A percentile compares a stretch with the other conserved stretches of the same genome.
phyloP scores from a whole-genome alignment of 768 basidiomycete genomes.

The Amanita exitialis region DNA sequence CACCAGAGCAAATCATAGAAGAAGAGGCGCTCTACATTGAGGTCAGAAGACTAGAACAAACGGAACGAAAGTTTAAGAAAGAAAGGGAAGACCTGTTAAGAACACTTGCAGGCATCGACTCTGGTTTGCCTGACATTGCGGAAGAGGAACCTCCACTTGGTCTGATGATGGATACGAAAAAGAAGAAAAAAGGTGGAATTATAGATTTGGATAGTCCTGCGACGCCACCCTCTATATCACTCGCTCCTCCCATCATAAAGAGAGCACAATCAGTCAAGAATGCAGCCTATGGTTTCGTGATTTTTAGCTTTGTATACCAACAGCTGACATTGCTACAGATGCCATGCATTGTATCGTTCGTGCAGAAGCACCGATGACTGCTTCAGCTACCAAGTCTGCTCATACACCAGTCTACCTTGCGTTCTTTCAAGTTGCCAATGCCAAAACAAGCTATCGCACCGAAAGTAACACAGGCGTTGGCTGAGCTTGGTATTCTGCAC shows the following conservation, averaged over 20 bases:
- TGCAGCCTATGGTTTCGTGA: constrained; percentile 43
- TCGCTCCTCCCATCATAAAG: constrained; percentile 25
- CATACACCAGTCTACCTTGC: constrained; percentile 75
- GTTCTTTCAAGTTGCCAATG: constrained; percentile 75
- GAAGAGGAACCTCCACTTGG: constrained; percentile 53
- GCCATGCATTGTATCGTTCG: constrained; percentile 66
- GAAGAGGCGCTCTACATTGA: constrained; percentile 94
- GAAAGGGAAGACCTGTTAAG: constrained; percentile 84
- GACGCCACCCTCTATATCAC: constrained; percentile 28
- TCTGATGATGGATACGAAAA: constrained; percentile 42
- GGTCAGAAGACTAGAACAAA: constrained; percentile 91
- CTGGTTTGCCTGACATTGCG: constrained; percentile 66
- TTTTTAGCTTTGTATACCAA: neutral
- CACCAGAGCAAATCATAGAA: constrained; percentile 82
- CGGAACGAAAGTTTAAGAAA: constrained; percentile 76
- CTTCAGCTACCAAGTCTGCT: constrained; percentile 61
- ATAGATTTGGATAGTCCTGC: constrained; percentile 38
- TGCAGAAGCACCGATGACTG: constrained; percentile 41
- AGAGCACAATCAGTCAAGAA: constrained; percentile 42
- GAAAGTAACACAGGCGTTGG: constrained; percentile 67
- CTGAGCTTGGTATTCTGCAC: constrained; percentile 66
- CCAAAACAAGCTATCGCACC: constrained; percentile 68
- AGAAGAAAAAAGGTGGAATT: constrained; percentile 42
- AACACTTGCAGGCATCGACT: constrained; percentile 78
- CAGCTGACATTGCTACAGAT: constrained; percentile 28